These are phyloP conservation scores for Polytrichum formosum DNA, from an alignment of 225 moss, liverwort and hornwort species.

Conservation along the genomic window DNA sequence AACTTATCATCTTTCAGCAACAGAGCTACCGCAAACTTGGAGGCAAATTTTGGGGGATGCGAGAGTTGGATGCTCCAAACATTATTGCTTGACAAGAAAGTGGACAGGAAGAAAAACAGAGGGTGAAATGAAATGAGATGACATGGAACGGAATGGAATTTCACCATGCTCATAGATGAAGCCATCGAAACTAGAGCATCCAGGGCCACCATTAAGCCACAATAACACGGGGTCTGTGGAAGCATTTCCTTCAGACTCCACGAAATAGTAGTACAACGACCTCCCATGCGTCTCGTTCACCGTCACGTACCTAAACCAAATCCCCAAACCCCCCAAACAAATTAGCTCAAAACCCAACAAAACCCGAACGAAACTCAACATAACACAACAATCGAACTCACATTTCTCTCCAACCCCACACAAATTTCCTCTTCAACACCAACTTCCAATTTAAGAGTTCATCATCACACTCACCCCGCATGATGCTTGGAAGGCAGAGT, in stretches of 20 bases:
- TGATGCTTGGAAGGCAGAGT: conserved; percentile 44
- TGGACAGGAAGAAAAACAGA: too few relatives aligned
- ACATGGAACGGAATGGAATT: background rate
- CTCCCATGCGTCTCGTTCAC: conserved; percentile 63
- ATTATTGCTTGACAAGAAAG: too few relatives aligned
- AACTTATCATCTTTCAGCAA: too few relatives aligned
- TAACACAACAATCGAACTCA: background rate
- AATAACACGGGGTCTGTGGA: conserved; percentile 75
- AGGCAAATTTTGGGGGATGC: too few relatives aligned
- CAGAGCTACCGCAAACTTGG: too few relatives aligned
- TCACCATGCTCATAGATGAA: conserved; percentile 91
- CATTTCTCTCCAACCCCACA: background rate
- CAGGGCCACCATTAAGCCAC: conserved; percentile 96
- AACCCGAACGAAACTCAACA: background rate
- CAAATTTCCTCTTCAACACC: background rate
- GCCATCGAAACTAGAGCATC: conserved; percentile 97
- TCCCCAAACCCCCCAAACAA: background rate
- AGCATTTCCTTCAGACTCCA: conserved; percentile 70
- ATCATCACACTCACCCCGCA: conserved; percentile 19
- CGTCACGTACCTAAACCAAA: conserved; percentile 59
- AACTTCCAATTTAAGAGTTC: background rate
- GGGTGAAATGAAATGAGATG: too few relatives aligned
- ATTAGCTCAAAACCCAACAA: background rate
- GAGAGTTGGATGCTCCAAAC: too few relatives aligned
- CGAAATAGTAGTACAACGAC: conserved; percentile 85